Base-by-base conservation (phyloP, 2,329 filamentous ascomycete species). In the Elsinoe arachidis region DNA sequence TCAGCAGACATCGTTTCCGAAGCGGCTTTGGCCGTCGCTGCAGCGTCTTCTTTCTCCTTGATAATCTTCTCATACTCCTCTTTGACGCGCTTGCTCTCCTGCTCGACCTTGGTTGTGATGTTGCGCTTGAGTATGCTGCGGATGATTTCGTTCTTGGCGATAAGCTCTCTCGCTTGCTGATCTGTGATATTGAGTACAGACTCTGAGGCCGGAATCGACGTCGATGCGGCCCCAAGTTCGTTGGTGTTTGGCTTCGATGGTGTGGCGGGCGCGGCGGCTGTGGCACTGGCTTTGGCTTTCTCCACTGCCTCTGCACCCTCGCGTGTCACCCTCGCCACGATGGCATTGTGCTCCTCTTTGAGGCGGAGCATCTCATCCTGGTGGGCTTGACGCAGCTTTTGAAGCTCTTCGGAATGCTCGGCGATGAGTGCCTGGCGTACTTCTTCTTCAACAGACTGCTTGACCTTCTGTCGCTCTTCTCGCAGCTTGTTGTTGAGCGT, bases 401-500 rank as follows among this genome's bases (percentile, higher is more conserved):
- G 74, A 6, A 80, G 62, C 60, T 78, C 77, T 55, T 75, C 72
- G 49, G 76, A 73, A 55, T 81, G 75, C 57, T 75, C 68, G 39
- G 65, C 64, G 43, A 67, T 64, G 12, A 73, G 35, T 57, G 69
- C 66, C 56, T 70, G 58, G 19, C 65, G 61, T 9, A 65, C 62
- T 44, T 69, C 66, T 33, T 76, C 73, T 14, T 37, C 15, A 2
- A 55, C 23, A 37, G 17, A 23, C 60, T 73, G 77, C 10, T 76
- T 63, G 17, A 63, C 58, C 59, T 64, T 64, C 17, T 64, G 64
- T 23, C 63, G 62, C 17, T 60, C 72, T 52, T 84, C 80, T 7
- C 68, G 72, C 14, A 95, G 76, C 67, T 87, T 89, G 67, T 82
- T 84, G 64, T 84, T 86, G 52, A 89, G 73, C 1, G 80, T 73